Base-by-base conservation (phyloP, 768 basidiomycete species). In the Albatrellus ellisii region DNA sequence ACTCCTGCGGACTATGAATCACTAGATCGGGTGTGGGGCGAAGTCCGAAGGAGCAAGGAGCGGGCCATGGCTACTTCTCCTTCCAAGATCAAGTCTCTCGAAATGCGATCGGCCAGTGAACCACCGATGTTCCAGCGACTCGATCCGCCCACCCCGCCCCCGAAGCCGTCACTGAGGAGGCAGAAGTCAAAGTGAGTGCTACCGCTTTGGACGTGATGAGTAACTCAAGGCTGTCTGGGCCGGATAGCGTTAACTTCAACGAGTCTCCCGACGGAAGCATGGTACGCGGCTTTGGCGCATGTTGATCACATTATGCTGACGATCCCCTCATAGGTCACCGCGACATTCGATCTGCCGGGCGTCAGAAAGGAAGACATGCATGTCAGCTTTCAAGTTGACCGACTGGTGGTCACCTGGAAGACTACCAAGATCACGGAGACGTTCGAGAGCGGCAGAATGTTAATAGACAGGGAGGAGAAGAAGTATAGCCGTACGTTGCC, bases 301-400 rank as follows among this genome's bases (percentile, higher is more conserved):
- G n/a, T n/a, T n/a, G 22, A 42, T 41, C 49, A 48, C 45, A 29
- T 49, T 37, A 37, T 47, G 45, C 41, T 32, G 22, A 47, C 42
- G 27, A 17, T 35, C 17, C 48, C 50, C 36, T 38, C 48, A 53
- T 55, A 57, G 54, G 70, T 80, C 36, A 75, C 75, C 18, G 79
- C 77, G 18, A 80, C 72, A 38, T 82, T 84, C 55, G 78, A 83
- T 45, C 62, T 86, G 52, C 68, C 69, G 2, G 77, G 79, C 22
- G 72, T 85, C 32, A 67, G 66, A 53, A 85, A 83, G 56, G 70
- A 82, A 44, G 75, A 85, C 46, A 72, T 83, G 42, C 81, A 85
- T 49, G 76, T 86, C 53, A 82, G 75, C 54, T 85, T 73, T 50
- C 78, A 79, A 41, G 67, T 69, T 41, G 61, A 70, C 48, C 62